phyloP scores from a whole-genome alignment of 1,284 basidiomycete species.

The Sphaerobolus stellatus region DNA sequence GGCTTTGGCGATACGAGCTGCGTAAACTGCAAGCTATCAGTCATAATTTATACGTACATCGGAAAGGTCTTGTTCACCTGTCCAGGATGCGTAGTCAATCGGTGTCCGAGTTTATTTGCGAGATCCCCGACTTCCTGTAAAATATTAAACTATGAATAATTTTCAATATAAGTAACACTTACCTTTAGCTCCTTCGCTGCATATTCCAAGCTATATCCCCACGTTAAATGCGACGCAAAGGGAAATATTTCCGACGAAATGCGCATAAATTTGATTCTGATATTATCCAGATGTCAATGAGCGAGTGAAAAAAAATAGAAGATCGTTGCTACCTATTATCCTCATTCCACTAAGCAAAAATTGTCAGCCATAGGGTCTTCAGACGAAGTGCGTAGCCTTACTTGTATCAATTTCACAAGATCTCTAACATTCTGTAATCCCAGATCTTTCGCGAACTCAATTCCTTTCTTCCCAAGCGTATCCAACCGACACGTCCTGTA shows the following conservation, averaged over 20 bases:
- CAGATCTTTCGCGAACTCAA: conserved; percentile 77
- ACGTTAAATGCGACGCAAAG: conserved; percentile 77
- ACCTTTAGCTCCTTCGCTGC: conserved; percentile 53
- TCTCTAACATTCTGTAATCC: conserved; percentile 76
- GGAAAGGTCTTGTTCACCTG: conserved; percentile 38
- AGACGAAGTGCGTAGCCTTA: conserved; percentile 13
- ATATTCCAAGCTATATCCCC: conserved; percentile 80
- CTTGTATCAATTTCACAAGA: conserved; percentile 62
- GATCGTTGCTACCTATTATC: conserved; percentile 51
- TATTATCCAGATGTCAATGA: conserved; percentile 40
- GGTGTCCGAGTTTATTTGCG: conserved; percentile 74
- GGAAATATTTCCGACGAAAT: conserved; percentile 91
- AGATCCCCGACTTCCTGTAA: conserved; percentile 63
- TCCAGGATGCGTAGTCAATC: conserved; percentile 86
- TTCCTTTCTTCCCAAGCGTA: conserved; percentile 78
- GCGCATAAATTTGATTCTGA: conserved; percentile 65
- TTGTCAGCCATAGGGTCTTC: neutral
- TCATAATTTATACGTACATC: neutral
- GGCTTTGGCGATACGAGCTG: conserved; percentile 79
- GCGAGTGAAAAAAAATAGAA: neutral
- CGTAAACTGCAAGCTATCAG: conserved; percentile 50
- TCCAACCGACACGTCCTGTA: conserved; percentile 54
- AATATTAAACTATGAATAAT: conserved; percentile 21
- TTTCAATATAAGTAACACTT: conserved; percentile 15
- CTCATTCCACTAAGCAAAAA: conserved; percentile 69